Percentiles rank a stretch among this genome's conserved stretches.
phyloP scores from a whole-genome alignment of 768 basidiomycete genomes.

The Plicaturopsis crispa region DNA sequence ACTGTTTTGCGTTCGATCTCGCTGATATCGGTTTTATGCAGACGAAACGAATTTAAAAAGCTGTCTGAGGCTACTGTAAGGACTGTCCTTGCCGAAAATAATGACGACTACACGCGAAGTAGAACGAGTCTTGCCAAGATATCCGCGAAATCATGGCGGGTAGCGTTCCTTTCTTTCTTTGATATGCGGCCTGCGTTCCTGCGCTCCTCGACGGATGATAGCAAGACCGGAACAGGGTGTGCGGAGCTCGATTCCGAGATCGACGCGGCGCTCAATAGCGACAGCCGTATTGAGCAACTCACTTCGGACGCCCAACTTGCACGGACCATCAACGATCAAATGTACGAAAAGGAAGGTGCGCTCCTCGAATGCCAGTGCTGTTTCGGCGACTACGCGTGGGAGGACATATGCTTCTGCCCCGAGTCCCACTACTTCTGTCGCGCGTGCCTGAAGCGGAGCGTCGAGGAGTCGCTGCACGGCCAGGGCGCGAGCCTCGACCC shows the following conservation, averaged over 20 bases:
- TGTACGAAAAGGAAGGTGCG: neutral
- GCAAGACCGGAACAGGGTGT: no score
- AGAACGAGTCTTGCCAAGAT: slow-evolving; percentile 1
- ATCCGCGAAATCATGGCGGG: slow-evolving; percentile 6
- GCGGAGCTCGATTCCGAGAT: neutral
- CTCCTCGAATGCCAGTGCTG: slow-evolving; percentile 11
- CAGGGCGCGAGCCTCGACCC: neutral
- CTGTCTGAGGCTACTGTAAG: neutral
- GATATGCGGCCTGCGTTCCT: neutral
- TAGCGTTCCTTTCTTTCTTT: slow-evolving; percentile 4
- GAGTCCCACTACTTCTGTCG: slow-evolving; percentile 7
- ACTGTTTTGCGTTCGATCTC: neutral
- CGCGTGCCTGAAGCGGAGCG: slow-evolving; percentile 3
- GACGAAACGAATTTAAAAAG: neutral
- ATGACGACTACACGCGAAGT: neutral
- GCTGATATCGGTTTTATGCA: neutral
- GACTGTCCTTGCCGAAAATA: neutral
- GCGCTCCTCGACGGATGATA: no score
- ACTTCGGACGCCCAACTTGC: neutral
- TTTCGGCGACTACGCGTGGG: slow-evolving; percentile 9
- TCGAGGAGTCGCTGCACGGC: slow-evolving; percentile 2
- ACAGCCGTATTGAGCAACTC: no score
- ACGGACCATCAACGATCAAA: slow-evolving; percentile 3
- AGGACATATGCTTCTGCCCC: slow-evolving; percentile 6
- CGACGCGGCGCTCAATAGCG: neutral